Percentiles rank a stretch among this genome's conserved stretches.
These are phyloP conservation scores for Dichotomocladium elegans DNA, from an alignment of 371 early-diverging fungal genomes.

Conservation along the genomic window DNA sequence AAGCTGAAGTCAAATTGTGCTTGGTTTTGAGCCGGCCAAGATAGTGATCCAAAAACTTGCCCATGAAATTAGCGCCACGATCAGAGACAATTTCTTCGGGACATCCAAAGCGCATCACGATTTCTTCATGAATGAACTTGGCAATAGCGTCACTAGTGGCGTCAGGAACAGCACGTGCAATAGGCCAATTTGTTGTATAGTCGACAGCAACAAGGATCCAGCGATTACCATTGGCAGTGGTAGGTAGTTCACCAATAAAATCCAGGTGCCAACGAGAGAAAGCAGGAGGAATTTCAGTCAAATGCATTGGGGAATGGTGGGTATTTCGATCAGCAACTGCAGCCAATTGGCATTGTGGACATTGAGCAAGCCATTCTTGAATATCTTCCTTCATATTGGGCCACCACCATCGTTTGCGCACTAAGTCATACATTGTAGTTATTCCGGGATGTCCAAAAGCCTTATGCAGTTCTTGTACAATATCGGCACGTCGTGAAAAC, in stretches of 20 bases:
- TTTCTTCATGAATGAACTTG: constrained; percentile 20
- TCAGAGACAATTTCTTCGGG: constrained; percentile 22
- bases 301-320: constrained; percentile 11
- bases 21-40: too few relatives aligned
- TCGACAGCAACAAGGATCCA: constrained; percentile 36
- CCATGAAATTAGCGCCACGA: constrained; percentile 19
- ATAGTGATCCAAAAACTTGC: not conserved
- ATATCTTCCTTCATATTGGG: too few relatives aligned
- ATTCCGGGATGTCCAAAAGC: constrained; percentile 18
- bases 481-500: not conserved
- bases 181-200: constrained; percentile 33
- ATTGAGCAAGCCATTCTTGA: constrained; percentile 11
- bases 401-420: too few relatives aligned
- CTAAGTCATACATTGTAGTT: constrained; percentile 8
- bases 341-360: constrained; percentile 22
- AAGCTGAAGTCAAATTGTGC: constrained; percentile 17
- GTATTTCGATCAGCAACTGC: not conserved
- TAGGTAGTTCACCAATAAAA: too few relatives aligned
- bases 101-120: too few relatives aligned
- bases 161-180: too few relatives aligned
- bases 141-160: constrained; percentile 18
- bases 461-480: constrained; percentile 19
- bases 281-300: not conserved
- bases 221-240: constrained; percentile 8
- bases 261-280: too few relatives aligned